Evolutionary conservation across 345 rosid genomes (phyloP).

Genomic region (Lumnitzera racemosa): DNA sequence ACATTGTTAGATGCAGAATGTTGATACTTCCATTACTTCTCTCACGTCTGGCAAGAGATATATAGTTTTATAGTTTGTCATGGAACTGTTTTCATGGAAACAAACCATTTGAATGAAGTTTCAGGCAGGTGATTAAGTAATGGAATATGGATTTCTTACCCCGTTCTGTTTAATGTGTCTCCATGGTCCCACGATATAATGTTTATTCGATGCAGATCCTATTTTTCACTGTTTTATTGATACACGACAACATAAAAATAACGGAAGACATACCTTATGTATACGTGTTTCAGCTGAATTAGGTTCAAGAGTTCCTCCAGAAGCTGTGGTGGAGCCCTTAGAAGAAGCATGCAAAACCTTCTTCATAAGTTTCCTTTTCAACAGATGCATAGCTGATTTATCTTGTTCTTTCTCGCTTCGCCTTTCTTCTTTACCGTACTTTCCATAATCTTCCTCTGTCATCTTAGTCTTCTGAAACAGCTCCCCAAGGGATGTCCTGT

Average conservation of each 20-base stretch:
- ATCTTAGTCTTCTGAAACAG: constrained; percentile 62
- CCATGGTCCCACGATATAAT: too few species aligned
- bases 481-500: constrained; percentile 75
- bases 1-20: too few species aligned
- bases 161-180: too few species aligned
- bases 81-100: too few species aligned
- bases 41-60: too few species aligned
- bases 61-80: too few species aligned
- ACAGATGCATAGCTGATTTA: constrained; percentile 40
- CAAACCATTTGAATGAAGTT: too few species aligned
- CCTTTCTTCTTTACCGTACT: constrained; percentile 39
- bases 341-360: constrained; percentile 41
- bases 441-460: constrained; percentile 39
- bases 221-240: not conserved
- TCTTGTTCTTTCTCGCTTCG: constrained; percentile 55
- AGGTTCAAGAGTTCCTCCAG: constrained; percentile 31
- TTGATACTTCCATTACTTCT: too few species aligned
- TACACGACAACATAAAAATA: not conserved
- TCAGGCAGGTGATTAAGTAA: too few species aligned
- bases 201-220: too few species aligned
- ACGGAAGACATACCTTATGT: constrained; percentile 40
- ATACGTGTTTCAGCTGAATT: constrained; percentile 58
- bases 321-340: constrained; percentile 32
- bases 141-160: too few species aligned
- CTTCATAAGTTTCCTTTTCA: constrained; percentile 59